These are phyloP conservation scores for Leccinum olivaceopallidum DNA, from an alignment of 768 basidiomycete species.

Conservation along the genomic window DNA sequence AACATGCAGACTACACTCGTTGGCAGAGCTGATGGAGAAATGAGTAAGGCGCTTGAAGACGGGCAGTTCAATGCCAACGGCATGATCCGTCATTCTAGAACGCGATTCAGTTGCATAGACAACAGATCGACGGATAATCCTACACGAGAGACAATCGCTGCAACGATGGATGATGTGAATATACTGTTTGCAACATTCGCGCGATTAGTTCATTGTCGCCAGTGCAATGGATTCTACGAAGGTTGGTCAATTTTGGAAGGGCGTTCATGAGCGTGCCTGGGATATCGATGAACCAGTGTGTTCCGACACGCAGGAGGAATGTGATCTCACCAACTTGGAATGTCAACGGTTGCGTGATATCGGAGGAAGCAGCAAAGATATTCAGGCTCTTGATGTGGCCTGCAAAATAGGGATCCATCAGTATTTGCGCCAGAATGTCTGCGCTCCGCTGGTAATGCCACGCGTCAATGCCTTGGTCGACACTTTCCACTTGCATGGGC, in stretches of 20 bases:
- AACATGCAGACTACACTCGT: conserved; percentile 40
- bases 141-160: conserved; percentile 59
- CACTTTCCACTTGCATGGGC: conserved; percentile 9
- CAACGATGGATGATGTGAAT: conserved; percentile 50
- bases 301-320: neutral
- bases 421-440: conserved; percentile 67
- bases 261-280: conserved; percentile 70
- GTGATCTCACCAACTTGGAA: conserved; percentile 59
- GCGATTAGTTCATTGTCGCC: conserved; percentile 54
- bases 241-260: conserved; percentile 58
- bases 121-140: conserved; percentile 9
- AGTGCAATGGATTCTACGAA: conserved; percentile 62
- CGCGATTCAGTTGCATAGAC: neutral
- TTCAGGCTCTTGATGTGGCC: conserved; percentile 55
- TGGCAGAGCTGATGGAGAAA: conserved; percentile 53
- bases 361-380: conserved; percentile 54
- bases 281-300: neutral
- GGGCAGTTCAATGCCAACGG: conserved; percentile 46
- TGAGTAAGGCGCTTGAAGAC: conserved; percentile 57
- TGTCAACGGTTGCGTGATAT: conserved; percentile 50
- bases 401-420: conserved; percentile 60
- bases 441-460: conserved; percentile 62
- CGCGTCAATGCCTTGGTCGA: conserved; percentile 40
- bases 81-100: conserved; percentile 38
- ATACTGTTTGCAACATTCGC: conserved; percentile 53